Percentiles rank a stretch among this genome's conserved stretches.
Conservation (phyloP, 129 eudicot species). For the Silybum marianum region DNA sequence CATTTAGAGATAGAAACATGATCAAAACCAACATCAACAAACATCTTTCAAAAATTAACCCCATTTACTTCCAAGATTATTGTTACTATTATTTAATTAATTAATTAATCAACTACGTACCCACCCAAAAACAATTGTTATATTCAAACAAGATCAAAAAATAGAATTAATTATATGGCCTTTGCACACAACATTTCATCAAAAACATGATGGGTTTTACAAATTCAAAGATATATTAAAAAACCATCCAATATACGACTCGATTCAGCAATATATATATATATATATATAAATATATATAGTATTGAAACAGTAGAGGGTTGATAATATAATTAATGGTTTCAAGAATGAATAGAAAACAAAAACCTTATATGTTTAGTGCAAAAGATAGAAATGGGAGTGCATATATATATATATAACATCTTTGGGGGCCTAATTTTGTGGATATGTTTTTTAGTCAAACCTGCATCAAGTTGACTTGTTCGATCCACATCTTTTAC, state of each 20-base stretch:
- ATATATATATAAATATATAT: neutral
- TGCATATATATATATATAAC: neutral
- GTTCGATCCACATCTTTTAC: conserved; percentile 19
- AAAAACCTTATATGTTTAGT: neutral
- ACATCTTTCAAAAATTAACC: neutral
- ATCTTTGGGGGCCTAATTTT: neutral
- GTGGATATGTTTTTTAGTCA: conserved; percentile 22
- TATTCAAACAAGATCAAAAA: no score
- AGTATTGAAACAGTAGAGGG: neutral
- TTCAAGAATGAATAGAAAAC: neutral
- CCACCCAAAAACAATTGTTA: no score
- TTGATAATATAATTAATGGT: neutral
- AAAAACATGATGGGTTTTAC: neutral
- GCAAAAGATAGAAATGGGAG: neutral
- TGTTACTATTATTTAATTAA: neutral
- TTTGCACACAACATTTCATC: neutral
- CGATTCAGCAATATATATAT: neutral
- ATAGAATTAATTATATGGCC: neutral
- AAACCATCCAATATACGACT: neutral
- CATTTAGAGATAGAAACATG: neutral
- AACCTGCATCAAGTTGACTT: conserved; percentile 13
- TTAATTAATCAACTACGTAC: no score
- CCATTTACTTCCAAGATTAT: conserved; percentile 21
- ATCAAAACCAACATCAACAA: conserved; percentile 24
- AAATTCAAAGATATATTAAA: no score